Percentiles rank a stretch among this genome's conserved stretches.
phyloP scores from a whole-genome alignment of 2,329 filamentous ascomycete genomes.

The Colletotrichum eremochloae region DNA sequence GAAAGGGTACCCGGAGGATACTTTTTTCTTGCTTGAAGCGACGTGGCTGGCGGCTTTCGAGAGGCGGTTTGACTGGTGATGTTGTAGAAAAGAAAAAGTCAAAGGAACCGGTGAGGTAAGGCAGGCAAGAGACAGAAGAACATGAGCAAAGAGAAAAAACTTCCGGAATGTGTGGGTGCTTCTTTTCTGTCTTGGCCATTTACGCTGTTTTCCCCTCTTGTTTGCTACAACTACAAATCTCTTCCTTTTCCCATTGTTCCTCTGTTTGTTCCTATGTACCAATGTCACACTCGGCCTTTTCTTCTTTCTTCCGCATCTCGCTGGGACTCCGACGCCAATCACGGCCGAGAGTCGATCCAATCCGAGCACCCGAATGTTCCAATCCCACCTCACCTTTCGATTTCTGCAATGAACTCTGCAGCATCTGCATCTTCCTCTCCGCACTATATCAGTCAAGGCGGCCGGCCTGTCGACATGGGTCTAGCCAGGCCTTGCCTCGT shows the following conservation, averaged over 20 bases:
- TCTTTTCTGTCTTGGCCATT: neutral
- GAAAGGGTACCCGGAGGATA: neutral
- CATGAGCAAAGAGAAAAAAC: neutral
- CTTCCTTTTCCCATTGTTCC: neutral
- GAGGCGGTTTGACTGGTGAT: neutral
- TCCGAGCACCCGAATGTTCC: neutral
- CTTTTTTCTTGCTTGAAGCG: too few species aligned
- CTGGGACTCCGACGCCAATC: neutral
- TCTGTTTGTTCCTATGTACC: neutral
- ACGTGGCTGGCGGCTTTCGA: neutral
- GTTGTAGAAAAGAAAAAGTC: neutral
- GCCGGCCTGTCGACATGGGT: neutral
- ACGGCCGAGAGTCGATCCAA: neutral
- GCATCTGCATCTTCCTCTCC: too few species aligned
- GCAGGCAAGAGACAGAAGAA: neutral
- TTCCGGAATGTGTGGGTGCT: neutral
- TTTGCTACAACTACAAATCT: neutral
- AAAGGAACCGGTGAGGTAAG: neutral
- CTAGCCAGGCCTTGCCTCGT: neutral
- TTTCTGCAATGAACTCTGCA: neutral
- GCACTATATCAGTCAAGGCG: too few species aligned
- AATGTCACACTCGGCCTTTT: neutral
- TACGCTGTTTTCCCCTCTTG: neutral
- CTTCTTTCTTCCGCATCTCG: neutral
- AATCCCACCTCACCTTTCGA: neutral